Conservation (phyloP, 495 filamentous ascomycete genomes). For the Chaetomium tenue region DNA sequence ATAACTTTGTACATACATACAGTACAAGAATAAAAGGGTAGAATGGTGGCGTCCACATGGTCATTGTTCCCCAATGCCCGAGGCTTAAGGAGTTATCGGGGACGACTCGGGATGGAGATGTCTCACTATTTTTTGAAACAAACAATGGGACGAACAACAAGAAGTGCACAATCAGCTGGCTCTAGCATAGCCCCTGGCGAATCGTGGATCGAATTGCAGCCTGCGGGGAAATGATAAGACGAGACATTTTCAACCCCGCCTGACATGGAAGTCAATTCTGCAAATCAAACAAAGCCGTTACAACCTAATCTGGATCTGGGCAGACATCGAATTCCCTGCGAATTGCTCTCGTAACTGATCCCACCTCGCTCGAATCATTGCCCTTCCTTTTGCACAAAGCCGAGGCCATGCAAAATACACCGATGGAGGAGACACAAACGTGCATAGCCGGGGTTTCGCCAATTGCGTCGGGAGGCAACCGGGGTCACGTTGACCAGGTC, state of each 20-base stretch:
- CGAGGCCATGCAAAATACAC: neutral
- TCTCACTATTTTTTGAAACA: neutral
- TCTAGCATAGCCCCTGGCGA: neutral
- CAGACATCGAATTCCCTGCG: neutral
- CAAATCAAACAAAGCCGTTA: neutral
- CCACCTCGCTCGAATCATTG: neutral
- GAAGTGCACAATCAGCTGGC: neutral
- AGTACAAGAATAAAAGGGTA: neutral
- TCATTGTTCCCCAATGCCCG: too few relatives aligned
- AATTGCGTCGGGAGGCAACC: neutral
- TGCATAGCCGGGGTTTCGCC: neutral
- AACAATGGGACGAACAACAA: neutral
- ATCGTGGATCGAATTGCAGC: neutral
- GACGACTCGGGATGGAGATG: neutral
- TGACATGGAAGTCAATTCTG: slow-evolving; percentile 8
- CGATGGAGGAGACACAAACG: neutral
- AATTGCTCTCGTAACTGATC: neutral
- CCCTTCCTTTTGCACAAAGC: neutral
- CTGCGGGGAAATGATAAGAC: slow-evolving; percentile 5
- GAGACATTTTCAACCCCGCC: slow-evolving; percentile 3
- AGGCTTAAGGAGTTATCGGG: neutral
- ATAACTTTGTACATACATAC: too few relatives aligned
- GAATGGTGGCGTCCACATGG: too few relatives aligned
- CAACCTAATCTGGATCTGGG: neutral
- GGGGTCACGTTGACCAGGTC: slow-evolving; percentile 19